These are phyloP conservation scores for Plasmodium coatneyi DNA, from an alignment of 169 alveolate species.

Conservation along the genomic window DNA sequence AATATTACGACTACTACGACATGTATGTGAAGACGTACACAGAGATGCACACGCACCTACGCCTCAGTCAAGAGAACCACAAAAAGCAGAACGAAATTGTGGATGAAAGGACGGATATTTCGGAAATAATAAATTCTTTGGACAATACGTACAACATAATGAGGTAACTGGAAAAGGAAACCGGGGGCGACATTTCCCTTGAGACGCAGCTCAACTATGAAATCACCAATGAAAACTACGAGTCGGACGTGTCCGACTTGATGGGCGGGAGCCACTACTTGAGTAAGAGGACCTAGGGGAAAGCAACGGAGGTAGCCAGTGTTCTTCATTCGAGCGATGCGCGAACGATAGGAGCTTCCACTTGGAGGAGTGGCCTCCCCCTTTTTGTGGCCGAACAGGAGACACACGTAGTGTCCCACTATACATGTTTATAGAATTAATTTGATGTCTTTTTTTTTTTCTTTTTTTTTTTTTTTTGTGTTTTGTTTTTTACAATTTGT, in stretches of 20 bases:
- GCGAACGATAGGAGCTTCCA: no score
- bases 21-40: slow-evolving; percentile 44
- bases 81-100: slow-evolving; percentile 42
- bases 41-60: slow-evolving; percentile 42
- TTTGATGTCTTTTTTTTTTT: not conserved
- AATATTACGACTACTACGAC: slow-evolving; percentile 54
- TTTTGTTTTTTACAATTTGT: no score
- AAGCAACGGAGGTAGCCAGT: not conserved
- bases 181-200: slow-evolving; percentile 1
- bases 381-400: no score
- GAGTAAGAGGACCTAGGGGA: not conserved
- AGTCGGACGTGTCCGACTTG: slow-evolving; percentile 56
- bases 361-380: no score
- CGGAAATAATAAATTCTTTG: slow-evolving; percentile 12
- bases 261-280: slow-evolving; percentile 44
- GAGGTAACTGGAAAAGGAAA: slow-evolving; percentile 31
- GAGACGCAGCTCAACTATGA: slow-evolving; percentile 42
- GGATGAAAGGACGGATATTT: slow-evolving; percentile 25
- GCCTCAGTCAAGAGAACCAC: slow-evolving; percentile 1
- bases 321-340: not conserved
- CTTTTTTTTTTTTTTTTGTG: no score
- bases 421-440: not conserved
- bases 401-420: not conserved
- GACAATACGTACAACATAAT: slow-evolving; percentile 44
- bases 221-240: slow-evolving; percentile 32